Conservation (phyloP, 1,139 yeast genomes). For the Yamadazyma triangularis region DNA sequence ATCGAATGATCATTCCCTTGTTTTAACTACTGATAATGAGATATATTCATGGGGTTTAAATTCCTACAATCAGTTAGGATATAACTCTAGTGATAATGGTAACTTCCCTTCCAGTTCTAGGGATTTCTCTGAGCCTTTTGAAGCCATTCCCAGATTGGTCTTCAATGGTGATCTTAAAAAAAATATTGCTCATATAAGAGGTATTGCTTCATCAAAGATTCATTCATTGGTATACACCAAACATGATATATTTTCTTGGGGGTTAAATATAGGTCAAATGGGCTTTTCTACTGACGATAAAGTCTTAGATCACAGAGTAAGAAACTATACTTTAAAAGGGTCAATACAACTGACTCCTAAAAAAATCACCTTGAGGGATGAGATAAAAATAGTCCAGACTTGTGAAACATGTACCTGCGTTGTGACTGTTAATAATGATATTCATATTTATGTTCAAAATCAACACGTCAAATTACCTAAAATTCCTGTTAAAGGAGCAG, state of each 20-base stretch:
- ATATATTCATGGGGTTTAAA: slow-evolving; percentile 81
- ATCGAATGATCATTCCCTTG: slow-evolving; percentile 66
- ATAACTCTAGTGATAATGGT: slow-evolving; percentile 13
- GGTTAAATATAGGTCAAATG: slow-evolving; percentile 83
- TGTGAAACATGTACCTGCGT: slow-evolving; percentile 72
- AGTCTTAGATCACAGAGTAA: slow-evolving; percentile 20
- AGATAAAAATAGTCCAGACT: slow-evolving; percentile 56
- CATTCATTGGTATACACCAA: slow-evolving; percentile 65
- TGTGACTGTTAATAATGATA: slow-evolving; percentile 53
- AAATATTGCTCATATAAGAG: slow-evolving; percentile 28
- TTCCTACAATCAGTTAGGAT: slow-evolving; percentile 62
- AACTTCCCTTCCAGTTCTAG: slow-evolving; percentile 13
- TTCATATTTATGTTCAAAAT: slow-evolving; percentile 59
- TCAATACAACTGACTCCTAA: slow-evolving; percentile 38
- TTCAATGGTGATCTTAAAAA: slow-evolving; percentile 41
- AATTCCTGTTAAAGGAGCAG: slow-evolving; percentile 27
- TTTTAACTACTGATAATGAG: slow-evolving; percentile 45
- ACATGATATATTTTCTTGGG: slow-evolving; percentile 64
- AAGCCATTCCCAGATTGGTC: slow-evolving; percentile 47
- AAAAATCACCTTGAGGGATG: slow-evolving; percentile 41
- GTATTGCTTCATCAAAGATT: slow-evolving; percentile 64
- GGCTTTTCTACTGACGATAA: slow-evolving; percentile 38
- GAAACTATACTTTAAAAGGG: slow-evolving; percentile 30
- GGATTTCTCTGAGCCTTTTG: slow-evolving; percentile 32
- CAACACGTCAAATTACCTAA: slow-evolving; percentile 50